A percentile compares a stretch with the other conserved stretches of the same genome.
phyloP scores from a whole-genome alignment of 352 stramenopile genomes.

The Thalassiosira ordinaria region DNA sequence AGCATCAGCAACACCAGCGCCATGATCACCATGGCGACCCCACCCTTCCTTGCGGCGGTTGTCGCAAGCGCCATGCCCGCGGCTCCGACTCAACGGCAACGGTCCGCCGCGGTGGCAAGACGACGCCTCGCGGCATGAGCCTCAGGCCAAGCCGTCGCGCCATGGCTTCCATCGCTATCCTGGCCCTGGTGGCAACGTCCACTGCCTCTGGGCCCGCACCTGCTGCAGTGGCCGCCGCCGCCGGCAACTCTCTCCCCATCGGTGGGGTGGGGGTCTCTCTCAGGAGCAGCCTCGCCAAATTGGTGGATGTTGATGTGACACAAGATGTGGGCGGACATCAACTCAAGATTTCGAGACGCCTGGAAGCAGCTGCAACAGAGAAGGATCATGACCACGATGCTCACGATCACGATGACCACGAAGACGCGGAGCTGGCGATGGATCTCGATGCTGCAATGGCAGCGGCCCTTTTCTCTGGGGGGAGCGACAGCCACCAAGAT shows the following conservation, averaged over 20 bases:
- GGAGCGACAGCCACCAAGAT: no score
- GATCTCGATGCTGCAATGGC: no score
- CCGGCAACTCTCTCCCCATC: background rate
- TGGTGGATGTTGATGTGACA: background rate
- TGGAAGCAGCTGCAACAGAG: background rate
- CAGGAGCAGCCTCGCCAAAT: background rate
- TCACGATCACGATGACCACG: slow-evolving; percentile 1
- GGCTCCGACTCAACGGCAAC: background rate
- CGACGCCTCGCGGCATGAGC: background rate
- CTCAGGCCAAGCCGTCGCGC: background rate
- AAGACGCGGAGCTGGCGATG: no score
- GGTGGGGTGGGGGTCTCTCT: background rate
- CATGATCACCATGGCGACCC: slow-evolving; percentile 6
- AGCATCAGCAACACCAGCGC: background rate
- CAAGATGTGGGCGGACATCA: no score
- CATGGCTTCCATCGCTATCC: background rate
- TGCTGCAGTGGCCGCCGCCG: background rate
- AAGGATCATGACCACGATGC: slow-evolving; percentile 9
- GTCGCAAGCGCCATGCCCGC: no score
- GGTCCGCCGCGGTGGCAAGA: background rate
- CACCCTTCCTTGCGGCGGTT: slow-evolving; percentile 6
- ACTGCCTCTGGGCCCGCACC: background rate
- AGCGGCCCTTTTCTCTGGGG: no score
- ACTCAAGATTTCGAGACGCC: no score
- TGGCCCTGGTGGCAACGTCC: background rate